Evolutionary conservation across 78 protist genomes (phyloP).

Genomic region (Dictyostelium firmibasis): DNA sequence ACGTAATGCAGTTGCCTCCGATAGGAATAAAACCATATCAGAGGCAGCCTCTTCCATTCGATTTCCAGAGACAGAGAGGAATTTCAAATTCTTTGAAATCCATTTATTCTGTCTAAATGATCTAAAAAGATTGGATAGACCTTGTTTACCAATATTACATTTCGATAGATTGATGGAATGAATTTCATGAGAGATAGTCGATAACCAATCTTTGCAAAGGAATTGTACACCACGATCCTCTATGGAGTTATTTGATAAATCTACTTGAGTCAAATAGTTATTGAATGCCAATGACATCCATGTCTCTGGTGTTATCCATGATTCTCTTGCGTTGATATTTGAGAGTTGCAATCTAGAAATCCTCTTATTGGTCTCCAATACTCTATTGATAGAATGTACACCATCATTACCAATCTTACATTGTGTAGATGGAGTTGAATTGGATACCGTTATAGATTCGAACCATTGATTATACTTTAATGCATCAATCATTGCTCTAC

Average conservation of each 20-base stretch:
- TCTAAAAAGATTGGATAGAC: conserved; percentile 29
- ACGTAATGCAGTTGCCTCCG: conserved; percentile 38
- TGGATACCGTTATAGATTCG: neutral
- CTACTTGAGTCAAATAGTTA: conserved; percentile 48
- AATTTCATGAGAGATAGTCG: conserved; percentile 45
- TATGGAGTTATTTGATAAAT: conserved; percentile 53
- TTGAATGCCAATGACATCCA: conserved; percentile 74
- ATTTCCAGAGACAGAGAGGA: conserved; percentile 49
- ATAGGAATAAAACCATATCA: conserved; percentile 42
- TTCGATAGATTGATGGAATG: conserved; percentile 39
- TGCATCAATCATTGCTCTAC: conserved; percentile 67
- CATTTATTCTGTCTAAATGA: conserved; percentile 49
- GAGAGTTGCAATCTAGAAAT: neutral
- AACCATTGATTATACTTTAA: conserved; percentile 67
- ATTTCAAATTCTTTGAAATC: conserved; percentile 60
- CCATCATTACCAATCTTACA: conserved; percentile 74
- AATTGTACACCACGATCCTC: conserved; percentile 68
- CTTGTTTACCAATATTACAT: conserved; percentile 61
- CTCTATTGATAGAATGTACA: neutral
- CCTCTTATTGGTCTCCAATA: conserved; percentile 33
- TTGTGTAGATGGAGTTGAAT: neutral
- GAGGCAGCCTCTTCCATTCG: conserved; percentile 27
- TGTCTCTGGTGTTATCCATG: conserved; percentile 76
- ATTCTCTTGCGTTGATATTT: conserved; percentile 39
- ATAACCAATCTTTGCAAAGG: conserved; percentile 65